These are phyloP conservation scores for Salix viminalis DNA, from an alignment of 345 rosid species.

Conservation along the genomic window DNA sequence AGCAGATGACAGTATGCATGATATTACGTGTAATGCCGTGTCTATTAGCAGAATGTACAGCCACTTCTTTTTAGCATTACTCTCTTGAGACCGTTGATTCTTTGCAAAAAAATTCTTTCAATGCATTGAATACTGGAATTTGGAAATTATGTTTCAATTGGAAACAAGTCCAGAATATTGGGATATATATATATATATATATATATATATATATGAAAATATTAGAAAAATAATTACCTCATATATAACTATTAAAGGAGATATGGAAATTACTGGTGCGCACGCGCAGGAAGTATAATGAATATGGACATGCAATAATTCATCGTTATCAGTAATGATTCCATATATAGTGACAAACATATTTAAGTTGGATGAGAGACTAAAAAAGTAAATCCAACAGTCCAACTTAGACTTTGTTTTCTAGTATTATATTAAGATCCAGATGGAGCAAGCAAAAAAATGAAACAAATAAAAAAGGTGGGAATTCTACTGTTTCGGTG, in stretches of 20 bases:
- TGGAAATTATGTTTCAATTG: background rate
- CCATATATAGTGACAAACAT: background rate
- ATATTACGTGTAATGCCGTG: background rate
- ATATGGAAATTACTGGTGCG: background rate
- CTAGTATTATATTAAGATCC: background rate
- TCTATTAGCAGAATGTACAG: background rate
- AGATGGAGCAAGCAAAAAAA: constrained; percentile 7
- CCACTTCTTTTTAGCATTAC: background rate
- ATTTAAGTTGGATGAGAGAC: background rate
- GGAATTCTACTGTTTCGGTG: too few species aligned
- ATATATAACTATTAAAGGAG: background rate
- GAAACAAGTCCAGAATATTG: background rate
- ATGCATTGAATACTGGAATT: background rate
- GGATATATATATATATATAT: background rate
- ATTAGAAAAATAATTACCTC: background rate
- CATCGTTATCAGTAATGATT: background rate
- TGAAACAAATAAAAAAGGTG: background rate
- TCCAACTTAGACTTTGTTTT: background rate
- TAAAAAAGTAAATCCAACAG: background rate
- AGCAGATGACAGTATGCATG: background rate
- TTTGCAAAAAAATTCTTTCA: background rate
- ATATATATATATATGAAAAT: background rate
- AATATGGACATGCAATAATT: background rate
- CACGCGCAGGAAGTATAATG: background rate
- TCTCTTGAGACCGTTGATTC: background rate